A percentile compares a stretch with the other conserved stretches of the same genome.
Conservation (phyloP, 176 grass and related monocot genomes). For the Dendrocalamus sinicus region DNA sequence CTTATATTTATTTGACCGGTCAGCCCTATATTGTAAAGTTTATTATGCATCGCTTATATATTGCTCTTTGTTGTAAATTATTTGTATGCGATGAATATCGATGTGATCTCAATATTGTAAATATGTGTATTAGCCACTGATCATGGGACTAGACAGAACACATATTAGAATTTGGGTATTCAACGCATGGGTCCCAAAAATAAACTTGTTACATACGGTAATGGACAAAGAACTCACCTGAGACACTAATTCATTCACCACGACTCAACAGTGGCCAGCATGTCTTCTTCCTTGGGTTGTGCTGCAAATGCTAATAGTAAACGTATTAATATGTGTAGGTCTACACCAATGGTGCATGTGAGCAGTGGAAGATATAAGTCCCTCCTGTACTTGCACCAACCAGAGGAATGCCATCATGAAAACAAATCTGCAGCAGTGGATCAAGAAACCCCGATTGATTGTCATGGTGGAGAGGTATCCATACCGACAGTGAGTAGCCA, state of each 20-base stretch:
- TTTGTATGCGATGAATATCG: too few relatives aligned
- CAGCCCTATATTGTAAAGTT: too few relatives aligned
- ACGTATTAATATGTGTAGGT: not conserved
- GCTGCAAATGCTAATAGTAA: not conserved
- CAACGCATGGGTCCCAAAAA: too few relatives aligned
- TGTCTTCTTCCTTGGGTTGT: not conserved
- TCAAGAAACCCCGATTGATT: not conserved
- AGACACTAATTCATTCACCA: not conserved
- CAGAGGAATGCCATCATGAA: not conserved
- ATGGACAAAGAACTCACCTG: not conserved
- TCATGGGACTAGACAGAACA: too few relatives aligned
- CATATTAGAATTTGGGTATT: too few relatives aligned
- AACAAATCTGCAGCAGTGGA: constrained; percentile 29
- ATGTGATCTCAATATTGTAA: too few relatives aligned
- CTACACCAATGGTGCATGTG: constrained; percentile 5
- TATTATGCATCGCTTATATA: too few relatives aligned
- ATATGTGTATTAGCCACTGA: too few relatives aligned
- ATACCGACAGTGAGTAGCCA: not conserved
- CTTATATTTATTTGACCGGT: too few relatives aligned
- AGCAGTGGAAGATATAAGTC: constrained; percentile 6
- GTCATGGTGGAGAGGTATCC: not conserved
- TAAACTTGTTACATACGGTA: too few relatives aligned
- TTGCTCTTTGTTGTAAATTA: too few relatives aligned
- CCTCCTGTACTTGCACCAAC: constrained; percentile 9
- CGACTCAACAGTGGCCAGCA: not conserved